Evolutionary conservation across 2,329 filamentous ascomycete genomes (phyloP).

Genomic region (Lachnellula occidentalis): DNA sequence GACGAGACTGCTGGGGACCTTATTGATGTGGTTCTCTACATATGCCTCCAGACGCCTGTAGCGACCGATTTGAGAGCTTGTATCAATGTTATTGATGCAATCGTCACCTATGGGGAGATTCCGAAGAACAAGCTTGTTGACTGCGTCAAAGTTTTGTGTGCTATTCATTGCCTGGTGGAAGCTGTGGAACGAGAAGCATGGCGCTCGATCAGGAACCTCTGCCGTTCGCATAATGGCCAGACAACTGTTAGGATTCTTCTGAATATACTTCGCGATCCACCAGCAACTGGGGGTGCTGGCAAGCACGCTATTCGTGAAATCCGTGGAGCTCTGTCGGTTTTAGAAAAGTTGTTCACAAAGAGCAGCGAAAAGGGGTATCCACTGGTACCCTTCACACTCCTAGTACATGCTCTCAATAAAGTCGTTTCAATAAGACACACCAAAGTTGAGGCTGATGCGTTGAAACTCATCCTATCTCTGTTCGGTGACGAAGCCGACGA

Average conservation of each 20-base stretch:
- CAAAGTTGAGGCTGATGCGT: conserved; percentile 29
- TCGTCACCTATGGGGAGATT: conserved; percentile 68
- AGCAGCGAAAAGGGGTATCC: conserved; percentile 56
- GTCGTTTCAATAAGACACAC: conserved; percentile 35
- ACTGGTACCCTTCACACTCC: conserved; percentile 49
- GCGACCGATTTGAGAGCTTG: conserved; percentile 61
- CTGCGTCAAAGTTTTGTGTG: conserved; percentile 66
- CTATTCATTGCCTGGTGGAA: conserved; percentile 62
- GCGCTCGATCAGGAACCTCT: conserved; percentile 65
- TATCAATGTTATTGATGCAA: conserved; percentile 62
- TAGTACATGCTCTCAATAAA: conserved; percentile 52
- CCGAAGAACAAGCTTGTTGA: conserved; percentile 56
- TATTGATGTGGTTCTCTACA: conserved; percentile 56
- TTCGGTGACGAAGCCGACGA: conserved; percentile 48
- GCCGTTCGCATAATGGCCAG: conserved; percentile 68
- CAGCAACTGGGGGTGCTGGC: conserved; percentile 40
- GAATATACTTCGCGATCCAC: conserved; percentile 51
- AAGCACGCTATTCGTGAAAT: conserved; percentile 52
- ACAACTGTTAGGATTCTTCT: conserved; percentile 61
- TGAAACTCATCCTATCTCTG: conserved; percentile 44
- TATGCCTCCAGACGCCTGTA: conserved; percentile 62
- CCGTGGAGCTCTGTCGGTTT: conserved; percentile 56
- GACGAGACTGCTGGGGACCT: conserved; percentile 56
- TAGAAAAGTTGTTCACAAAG: conserved; percentile 58
- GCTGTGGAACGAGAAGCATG: conserved; percentile 59